These are phyloP conservation scores for Paralagenidium karlingii DNA, from an alignment of 352 stramenopile species.

Conservation along the genomic window DNA sequence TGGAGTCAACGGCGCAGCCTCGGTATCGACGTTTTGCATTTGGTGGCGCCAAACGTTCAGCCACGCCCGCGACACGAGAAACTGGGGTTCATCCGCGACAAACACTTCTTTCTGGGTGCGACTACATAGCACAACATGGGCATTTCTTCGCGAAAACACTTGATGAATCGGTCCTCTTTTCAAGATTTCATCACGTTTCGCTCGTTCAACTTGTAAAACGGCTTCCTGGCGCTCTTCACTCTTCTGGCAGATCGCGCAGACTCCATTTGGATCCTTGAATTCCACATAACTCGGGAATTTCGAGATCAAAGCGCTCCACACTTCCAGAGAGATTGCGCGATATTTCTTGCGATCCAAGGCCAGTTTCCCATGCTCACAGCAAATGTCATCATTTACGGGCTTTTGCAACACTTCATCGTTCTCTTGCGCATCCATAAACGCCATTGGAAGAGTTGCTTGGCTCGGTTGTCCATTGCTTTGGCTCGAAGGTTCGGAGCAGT, in stretches of 20 bases:
- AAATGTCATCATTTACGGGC: conserved; percentile 62
- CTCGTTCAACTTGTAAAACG: conserved; percentile 33
- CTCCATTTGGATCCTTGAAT: conserved; percentile 16
- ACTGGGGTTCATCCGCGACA: conserved; percentile 29
- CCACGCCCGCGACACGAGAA: conserved; percentile 46
- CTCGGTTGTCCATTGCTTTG: too few relatives aligned
- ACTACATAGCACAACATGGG: background rate
- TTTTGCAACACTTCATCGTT: conserved; percentile 18
- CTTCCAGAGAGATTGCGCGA: conserved; percentile 23
- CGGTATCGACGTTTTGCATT: conserved; percentile 51
- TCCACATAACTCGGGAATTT: conserved; percentile 35
- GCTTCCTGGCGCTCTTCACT: conserved; percentile 36
- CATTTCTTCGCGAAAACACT: conserved; percentile 32
- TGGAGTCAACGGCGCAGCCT: too few relatives aligned
- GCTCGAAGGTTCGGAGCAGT: too few relatives aligned
- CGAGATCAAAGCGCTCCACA: conserved; percentile 46
- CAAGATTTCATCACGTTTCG: conserved; percentile 46
- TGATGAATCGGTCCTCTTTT: conserved; percentile 22
- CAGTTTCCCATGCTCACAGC: conserved; percentile 47
- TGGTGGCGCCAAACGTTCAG: conserved; percentile 51
- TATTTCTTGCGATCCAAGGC: conserved; percentile 59
- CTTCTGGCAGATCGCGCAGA: conserved; percentile 37
- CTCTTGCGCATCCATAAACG: too few relatives aligned
- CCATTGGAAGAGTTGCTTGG: too few relatives aligned
- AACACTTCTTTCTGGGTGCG: conserved; percentile 5